Percentiles rank a stretch among this genome's conserved stretches.
Conservation (phyloP, 345 rosid genomes). For the Brassica incana region DNA sequence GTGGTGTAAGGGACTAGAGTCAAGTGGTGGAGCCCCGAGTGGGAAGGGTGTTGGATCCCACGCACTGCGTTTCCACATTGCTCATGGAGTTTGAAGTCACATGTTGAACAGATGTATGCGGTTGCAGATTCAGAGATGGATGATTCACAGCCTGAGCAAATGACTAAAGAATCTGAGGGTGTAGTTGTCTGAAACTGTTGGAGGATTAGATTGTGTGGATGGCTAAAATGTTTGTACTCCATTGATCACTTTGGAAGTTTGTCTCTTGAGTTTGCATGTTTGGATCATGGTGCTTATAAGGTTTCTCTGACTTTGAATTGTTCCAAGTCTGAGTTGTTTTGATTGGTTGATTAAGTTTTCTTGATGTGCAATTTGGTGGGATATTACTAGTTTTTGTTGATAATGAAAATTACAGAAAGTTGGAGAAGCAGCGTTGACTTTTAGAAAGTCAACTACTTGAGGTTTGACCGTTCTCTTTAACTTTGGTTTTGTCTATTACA, state of each 20-base stretch:
- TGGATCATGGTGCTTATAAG: conserved; percentile 11
- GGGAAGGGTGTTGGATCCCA: conserved; percentile 40
- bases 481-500: background rate
- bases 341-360: background rate
- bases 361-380: conserved; percentile 11
- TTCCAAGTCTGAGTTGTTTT: conserved; percentile 23
- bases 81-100: conserved; percentile 42
- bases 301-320: conserved; percentile 26
- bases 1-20: conserved; percentile 40
- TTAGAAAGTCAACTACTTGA: conserved; percentile 16
- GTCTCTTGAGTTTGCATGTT: conserved; percentile 6
- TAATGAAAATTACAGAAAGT: conserved; percentile 11
- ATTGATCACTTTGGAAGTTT: conserved; percentile 25
- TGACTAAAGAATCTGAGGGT: conserved; percentile 3
- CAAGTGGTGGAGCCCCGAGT: conserved; percentile 36
- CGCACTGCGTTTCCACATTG: conserved; percentile 40
- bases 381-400: conserved; percentile 18
- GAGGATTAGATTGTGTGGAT: conserved; percentile 38
- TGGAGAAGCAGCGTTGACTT: conserved; percentile 7
- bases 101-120: conserved; percentile 32
- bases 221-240: conserved; percentile 48
- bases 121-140: conserved; percentile 28
- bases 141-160: conserved; percentile 40
- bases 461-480: conserved; percentile 1
- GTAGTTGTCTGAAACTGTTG: conserved; percentile 8